phyloP scores from a whole-genome alignment of 495 filamentous ascomycete genomes.

The Aspergillus wentii region DNA sequence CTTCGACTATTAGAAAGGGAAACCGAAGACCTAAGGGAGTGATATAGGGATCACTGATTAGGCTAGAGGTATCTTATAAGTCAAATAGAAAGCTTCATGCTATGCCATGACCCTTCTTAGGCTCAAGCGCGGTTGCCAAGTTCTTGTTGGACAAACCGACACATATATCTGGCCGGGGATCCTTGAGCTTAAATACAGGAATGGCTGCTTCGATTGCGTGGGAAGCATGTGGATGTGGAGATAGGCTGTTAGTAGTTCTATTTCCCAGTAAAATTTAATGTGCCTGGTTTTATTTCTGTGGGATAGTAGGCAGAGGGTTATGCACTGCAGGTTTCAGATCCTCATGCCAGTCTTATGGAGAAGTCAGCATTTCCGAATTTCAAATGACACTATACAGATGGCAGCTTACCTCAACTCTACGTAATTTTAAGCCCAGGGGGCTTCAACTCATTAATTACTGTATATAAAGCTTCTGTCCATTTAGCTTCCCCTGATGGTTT shows the following conservation, averaged over 20 bases:
- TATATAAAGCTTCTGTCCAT: conserved; percentile 5
- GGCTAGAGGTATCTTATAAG: conserved; percentile 4
- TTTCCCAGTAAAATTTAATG: conserved; percentile 1
- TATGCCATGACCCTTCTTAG: neutral
- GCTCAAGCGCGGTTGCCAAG: conserved; percentile 1
- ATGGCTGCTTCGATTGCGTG: neutral
- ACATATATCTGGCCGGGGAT: conserved; percentile 8
- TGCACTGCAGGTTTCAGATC: conserved; percentile 7
- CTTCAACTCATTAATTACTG: conserved; percentile 4
- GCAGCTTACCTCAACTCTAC: conserved; percentile 1
- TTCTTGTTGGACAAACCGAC: conserved; percentile 8
- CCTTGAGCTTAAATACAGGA: conserved; percentile 7
- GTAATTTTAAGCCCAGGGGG: neutral
- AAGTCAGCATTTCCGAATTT: too few species aligned
- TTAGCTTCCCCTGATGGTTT: conserved; percentile 7
- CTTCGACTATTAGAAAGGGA: conserved; percentile 12
- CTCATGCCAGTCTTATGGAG: conserved; percentile 1
- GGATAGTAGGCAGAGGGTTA: conserved; percentile 4
- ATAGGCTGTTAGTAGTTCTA: neutral
- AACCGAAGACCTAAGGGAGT: conserved; percentile 4
- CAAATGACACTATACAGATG: too few species aligned
- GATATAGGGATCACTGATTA: conserved; percentile 9
- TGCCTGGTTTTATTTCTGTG: conserved; percentile 6
- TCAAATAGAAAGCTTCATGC: conserved; percentile 4
- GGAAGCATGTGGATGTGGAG: neutral